Evolutionary conservation across 768 basidiomycete genomes (phyloP).

Genomic region (Termitomyces sp.): DNA sequence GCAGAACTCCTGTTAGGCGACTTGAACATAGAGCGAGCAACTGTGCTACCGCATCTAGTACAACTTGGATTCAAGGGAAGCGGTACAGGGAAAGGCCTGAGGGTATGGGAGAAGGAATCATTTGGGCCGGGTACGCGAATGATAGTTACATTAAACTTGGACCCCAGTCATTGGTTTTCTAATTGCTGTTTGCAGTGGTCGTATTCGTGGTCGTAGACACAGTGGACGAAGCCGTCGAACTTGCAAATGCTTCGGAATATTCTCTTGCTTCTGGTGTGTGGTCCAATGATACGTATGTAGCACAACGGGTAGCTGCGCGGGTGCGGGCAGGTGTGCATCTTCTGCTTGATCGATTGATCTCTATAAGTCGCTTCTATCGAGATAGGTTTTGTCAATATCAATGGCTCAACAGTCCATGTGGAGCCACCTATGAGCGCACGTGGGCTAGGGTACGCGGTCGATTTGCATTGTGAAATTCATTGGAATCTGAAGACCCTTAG

Average conservation of each 20-base stretch:
- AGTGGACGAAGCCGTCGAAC: slow-evolving; percentile 49
- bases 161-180: neutral
- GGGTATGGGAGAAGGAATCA: slow-evolving; percentile 54
- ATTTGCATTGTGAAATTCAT: neutral
- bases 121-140: slow-evolving; percentile 52
- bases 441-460: slow-evolving; percentile 43
- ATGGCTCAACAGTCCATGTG: slow-evolving; percentile 48
- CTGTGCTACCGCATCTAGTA: slow-evolving; percentile 53
- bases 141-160: neutral
- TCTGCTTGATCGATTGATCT: neutral
- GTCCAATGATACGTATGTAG: slow-evolving; percentile 42
- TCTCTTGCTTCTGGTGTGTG: slow-evolving; percentile 52
- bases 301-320: slow-evolving; percentile 41
- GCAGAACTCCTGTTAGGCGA: slow-evolving; percentile 47
- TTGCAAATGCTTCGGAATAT: slow-evolving; percentile 54
- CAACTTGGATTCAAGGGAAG: slow-evolving; percentile 23
- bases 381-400: slow-evolving; percentile 51
- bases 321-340: slow-evolving; percentile 42
- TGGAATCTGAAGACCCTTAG: slow-evolving; percentile 18
- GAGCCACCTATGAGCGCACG: slow-evolving; percentile 35
- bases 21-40: slow-evolving; percentile 31
- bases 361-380: neutral
- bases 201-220: slow-evolving; percentile 43
- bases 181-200: slow-evolving; percentile 30
- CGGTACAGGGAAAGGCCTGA: slow-evolving; percentile 41